Conservation (phyloP, 805 yeast genomes). For the Pichia eremophila region DNA sequence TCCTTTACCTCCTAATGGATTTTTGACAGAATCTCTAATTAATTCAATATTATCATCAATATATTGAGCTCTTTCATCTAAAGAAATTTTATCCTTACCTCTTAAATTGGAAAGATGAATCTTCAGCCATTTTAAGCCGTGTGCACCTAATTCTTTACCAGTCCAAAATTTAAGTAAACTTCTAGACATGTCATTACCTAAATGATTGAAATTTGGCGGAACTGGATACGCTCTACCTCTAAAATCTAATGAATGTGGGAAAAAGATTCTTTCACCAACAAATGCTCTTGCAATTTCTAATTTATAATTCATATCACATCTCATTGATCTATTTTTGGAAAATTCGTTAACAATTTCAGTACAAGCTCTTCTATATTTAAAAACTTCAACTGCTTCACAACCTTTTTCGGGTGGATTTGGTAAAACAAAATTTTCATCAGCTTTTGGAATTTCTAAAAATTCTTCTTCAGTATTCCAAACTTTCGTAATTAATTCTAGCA, state of each 20-base stretch:
- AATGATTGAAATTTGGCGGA: slow-evolving; percentile 71
- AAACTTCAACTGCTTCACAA: slow-evolving; percentile 63
- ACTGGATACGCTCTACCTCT: slow-evolving; percentile 81
- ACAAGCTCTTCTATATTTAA: slow-evolving; percentile 58
- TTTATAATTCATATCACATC: slow-evolving; percentile 92
- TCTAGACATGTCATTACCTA: slow-evolving; percentile 72
- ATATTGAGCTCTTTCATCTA: slow-evolving; percentile 52
- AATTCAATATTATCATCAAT: slow-evolving; percentile 48
- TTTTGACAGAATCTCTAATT: slow-evolving; percentile 46
- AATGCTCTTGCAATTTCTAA: slow-evolving; percentile 92
- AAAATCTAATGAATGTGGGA: slow-evolving; percentile 76
- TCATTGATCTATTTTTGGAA: slow-evolving; percentile 65
- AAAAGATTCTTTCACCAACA: slow-evolving; percentile 66
- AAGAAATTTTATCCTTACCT: slow-evolving; percentile 67
- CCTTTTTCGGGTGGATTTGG: slow-evolving; percentile 51
- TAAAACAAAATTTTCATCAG: slow-evolving; percentile 32
- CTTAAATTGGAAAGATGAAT: slow-evolving; percentile 65
- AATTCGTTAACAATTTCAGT: slow-evolving; percentile 50
- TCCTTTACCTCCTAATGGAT: slow-evolving; percentile 47
- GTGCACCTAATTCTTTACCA: slow-evolving; percentile 56
- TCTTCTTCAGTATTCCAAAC: slow-evolving; percentile 83
- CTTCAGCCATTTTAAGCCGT: slow-evolving; percentile 66
- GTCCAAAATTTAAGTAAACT: slow-evolving; percentile 68
- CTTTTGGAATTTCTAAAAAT: slow-evolving; percentile 65
- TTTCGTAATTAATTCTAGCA: slow-evolving; percentile 59